Percentiles rank a stretch among this genome's conserved stretches.
phyloP scores from a whole-genome alignment of 768 basidiomycete species.

The Pholiota microspora region DNA sequence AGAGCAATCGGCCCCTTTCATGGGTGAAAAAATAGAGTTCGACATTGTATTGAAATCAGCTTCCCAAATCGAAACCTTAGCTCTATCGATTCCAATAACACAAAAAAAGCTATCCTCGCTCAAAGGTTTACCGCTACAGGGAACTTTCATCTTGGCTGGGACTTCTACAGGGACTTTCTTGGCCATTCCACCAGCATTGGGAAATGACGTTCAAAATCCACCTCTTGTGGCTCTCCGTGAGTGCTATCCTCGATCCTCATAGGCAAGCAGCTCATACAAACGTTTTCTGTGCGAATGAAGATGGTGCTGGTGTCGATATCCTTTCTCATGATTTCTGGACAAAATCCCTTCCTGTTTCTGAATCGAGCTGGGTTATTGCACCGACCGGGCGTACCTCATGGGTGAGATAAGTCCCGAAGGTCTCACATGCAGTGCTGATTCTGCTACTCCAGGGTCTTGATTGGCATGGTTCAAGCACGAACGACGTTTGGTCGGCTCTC shows the following conservation, averaged over 20 bases:
- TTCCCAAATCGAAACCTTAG: slow-evolving; percentile 20
- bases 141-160: slow-evolving; percentile 55
- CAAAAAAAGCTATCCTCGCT: slow-evolving; percentile 34
- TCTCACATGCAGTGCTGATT: not conserved
- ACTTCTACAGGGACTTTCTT: slow-evolving; percentile 58
- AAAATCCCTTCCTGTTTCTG: slow-evolving; percentile 56
- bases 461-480: slow-evolving; percentile 85
- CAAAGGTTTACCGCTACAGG: slow-evolving; percentile 39
- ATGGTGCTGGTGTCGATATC: slow-evolving; percentile 87
- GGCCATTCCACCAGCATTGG: slow-evolving; percentile 51
- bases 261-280: not conserved
- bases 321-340: slow-evolving; percentile 54
- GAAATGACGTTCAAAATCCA: slow-evolving; percentile 30
- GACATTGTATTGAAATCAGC: slow-evolving; percentile 35
- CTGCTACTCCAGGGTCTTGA: slow-evolving; percentile 65
- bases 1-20: slow-evolving; percentile 37
- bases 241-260: slow-evolving; percentile 19
- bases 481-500: slow-evolving; percentile 65
- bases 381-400: slow-evolving; percentile 84
- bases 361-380: slow-evolving; percentile 71
- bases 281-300: slow-evolving; percentile 32
- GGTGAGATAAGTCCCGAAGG: slow-evolving; percentile 37
- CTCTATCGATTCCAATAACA: slow-evolving; percentile 38
- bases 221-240: slow-evolving; percentile 66
- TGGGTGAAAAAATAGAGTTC: slow-evolving; percentile 30